A percentile compares a stretch with the other conserved stretches of the same genome.
These are phyloP conservation scores for Cercis canadensis DNA, from an alignment of 306 rosid species.

Conservation along the genomic window DNA sequence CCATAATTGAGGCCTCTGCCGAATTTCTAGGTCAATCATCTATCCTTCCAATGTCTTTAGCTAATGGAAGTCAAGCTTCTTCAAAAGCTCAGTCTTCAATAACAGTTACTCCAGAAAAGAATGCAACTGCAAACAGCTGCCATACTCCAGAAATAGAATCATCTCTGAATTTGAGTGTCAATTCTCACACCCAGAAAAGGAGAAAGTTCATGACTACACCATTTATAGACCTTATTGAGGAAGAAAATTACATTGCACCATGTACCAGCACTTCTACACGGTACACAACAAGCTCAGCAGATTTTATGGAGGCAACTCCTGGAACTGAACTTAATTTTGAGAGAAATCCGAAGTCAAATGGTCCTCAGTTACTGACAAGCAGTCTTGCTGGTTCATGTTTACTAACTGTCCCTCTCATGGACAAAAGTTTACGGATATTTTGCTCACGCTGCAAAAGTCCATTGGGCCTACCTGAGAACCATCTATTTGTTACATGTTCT, in stretches of 20 bases:
- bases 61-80: conserved; percentile 47
- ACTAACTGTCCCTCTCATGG: conserved; percentile 48
- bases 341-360: conserved; percentile 41
- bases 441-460: conserved; percentile 81
- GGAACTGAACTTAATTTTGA: conserved; percentile 53
- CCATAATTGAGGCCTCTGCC: conserved; percentile 56
- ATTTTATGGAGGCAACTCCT: conserved; percentile 43
- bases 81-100: conserved; percentile 47
- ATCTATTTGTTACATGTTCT: conserved; percentile 62
- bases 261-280: conserved; percentile 49
- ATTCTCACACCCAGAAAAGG: conserved; percentile 77
- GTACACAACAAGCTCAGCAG: conserved; percentile 35
- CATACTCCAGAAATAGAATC: conserved; percentile 62
- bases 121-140: conserved; percentile 40
- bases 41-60: conserved; percentile 33
- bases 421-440: conserved; percentile 56
- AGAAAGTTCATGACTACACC: conserved; percentile 59
- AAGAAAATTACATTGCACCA: conserved; percentile 45
- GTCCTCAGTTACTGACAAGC: conserved; percentile 37
- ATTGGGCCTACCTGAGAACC: conserved; percentile 75
- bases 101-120: conserved; percentile 65
- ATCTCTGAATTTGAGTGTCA: conserved; percentile 70
- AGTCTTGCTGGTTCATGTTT: conserved; percentile 39
- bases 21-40: conserved; percentile 50
- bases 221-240: conserved; percentile 48